These are phyloP conservation scores for Boletus patriciae DNA, from an alignment of 768 basidiomycete genomes.

Conservation along the genomic window DNA sequence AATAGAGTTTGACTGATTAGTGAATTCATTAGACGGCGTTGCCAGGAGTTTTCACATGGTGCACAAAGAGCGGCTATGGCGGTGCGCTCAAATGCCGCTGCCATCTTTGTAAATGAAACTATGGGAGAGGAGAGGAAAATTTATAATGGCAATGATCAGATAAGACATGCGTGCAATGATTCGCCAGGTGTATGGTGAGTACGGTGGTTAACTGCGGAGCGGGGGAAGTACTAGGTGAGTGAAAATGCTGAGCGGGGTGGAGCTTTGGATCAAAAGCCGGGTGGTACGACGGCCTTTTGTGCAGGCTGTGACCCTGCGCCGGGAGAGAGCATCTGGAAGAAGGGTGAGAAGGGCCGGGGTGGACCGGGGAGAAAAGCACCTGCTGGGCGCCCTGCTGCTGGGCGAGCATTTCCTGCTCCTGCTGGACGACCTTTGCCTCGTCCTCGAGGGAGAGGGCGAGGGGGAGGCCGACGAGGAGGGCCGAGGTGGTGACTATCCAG, in stretches of 20 bases:
- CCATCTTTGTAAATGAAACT: constrained; percentile 15
- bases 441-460: constrained; percentile 93
- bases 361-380: constrained; percentile 44
- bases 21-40: constrained; percentile 30
- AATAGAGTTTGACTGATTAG: constrained; percentile 25
- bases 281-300: constrained; percentile 69
- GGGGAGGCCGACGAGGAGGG: constrained; percentile 90
- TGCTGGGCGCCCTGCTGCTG: constrained; percentile 93
- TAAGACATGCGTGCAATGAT: constrained; percentile 25
- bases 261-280: constrained; percentile 63
- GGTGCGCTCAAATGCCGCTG: constrained; percentile 31
- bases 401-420: constrained; percentile 91
- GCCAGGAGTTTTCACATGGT: constrained; percentile 32
- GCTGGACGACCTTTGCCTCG: constrained; percentile 90
- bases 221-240: constrained; percentile 17
- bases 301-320: constrained; percentile 37
- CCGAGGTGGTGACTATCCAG: constrained; percentile 94
- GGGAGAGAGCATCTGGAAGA: constrained; percentile 68
- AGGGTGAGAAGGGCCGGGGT: constrained; percentile 8
- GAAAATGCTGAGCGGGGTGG: background rate
- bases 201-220: constrained; percentile 13
- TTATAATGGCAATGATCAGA: constrained; percentile 32
- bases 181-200: constrained; percentile 8
- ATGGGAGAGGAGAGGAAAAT: constrained; percentile 17
- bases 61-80: constrained; percentile 10